Conservation (phyloP, 345 rosid genomes). For the Euphorbia pulcherrima region DNA sequence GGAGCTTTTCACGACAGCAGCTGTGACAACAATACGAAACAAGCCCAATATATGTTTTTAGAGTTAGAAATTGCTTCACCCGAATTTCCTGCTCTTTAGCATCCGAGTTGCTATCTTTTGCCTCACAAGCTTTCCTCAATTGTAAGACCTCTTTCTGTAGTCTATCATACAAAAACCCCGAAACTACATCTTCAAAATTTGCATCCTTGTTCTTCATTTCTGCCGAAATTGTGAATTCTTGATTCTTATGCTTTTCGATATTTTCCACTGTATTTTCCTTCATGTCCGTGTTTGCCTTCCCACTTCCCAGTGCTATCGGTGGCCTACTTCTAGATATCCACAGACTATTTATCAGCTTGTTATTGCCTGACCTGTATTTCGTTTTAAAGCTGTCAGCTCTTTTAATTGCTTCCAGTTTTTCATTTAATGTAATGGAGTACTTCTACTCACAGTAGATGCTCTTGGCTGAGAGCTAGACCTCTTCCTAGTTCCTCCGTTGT, state of each 20-base stretch:
- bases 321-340: conserved; percentile 55
- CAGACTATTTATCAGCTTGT: conserved; percentile 32
- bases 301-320: conserved; percentile 47
- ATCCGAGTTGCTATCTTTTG: conserved; percentile 50
- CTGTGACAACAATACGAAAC: no score
- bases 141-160: conserved; percentile 76
- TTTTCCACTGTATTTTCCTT: conserved; percentile 28
- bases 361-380: conserved; percentile 32
- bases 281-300: conserved; percentile 54
- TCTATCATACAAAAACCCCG: conserved; percentile 83
- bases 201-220: conserved; percentile 23
- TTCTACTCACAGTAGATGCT: conserved; percentile 40
- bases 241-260: conserved; percentile 21
- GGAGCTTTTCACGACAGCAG: no score
- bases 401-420: conserved; percentile 15
- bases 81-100: conserved; percentile 73
- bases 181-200: conserved; percentile 50
- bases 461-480: conserved; percentile 68
- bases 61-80: conserved; percentile 39
- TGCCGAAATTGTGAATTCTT: conserved; percentile 6
- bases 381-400: conserved; percentile 28
- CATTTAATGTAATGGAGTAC: conserved; percentile 42
- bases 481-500: conserved; percentile 55
- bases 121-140: conserved; percentile 63
- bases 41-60: no score